Conservation (phyloP, 495 filamentous ascomycete genomes). For the Aspergillus nanangensis region DNA sequence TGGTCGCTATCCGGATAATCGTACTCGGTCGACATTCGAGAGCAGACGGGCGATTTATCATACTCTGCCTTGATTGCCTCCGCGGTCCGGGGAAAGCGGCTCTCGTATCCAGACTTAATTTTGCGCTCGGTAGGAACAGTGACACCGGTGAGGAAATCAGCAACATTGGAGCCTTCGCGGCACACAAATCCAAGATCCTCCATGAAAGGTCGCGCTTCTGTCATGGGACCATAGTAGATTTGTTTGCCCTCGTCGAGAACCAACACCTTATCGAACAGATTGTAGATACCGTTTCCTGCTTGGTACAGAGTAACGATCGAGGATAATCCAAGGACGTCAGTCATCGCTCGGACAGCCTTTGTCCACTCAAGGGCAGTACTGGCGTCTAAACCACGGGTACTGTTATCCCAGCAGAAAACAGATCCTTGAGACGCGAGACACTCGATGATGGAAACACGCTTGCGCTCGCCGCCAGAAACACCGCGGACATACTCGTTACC, state of each 20-base stretch:
- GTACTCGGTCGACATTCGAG: constrained; percentile 41
- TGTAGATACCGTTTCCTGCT: constrained; percentile 59
- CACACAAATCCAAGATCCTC: constrained; percentile 65
- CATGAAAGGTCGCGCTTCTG: constrained; percentile 62
- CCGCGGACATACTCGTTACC: constrained; percentile 77
- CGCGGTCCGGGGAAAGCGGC: constrained; percentile 42
- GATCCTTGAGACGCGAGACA: constrained; percentile 59
- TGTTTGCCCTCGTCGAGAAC: constrained; percentile 61
- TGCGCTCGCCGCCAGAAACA: constrained; percentile 79
- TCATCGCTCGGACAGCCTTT: constrained; percentile 44
- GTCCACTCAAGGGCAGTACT: constrained; percentile 55
- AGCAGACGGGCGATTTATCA: constrained; percentile 34
- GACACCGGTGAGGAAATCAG: constrained; percentile 67
- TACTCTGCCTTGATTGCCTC: constrained; percentile 33
- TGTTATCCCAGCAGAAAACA: constrained; percentile 61
- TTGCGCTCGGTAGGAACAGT: constrained; percentile 65
- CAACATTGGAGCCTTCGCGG: constrained; percentile 62
- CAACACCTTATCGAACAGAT: constrained; percentile 63
- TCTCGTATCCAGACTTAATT: constrained; percentile 50
- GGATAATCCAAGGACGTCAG: constrained; percentile 40
- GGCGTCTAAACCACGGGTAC: constrained; percentile 57
- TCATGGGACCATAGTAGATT: constrained; percentile 56
- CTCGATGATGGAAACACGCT: constrained; percentile 66
- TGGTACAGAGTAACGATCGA: constrained; percentile 55
- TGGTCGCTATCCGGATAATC: constrained; percentile 42